Base-by-base conservation (phyloP, 2,329 filamentous ascomycete species). In the Cadophora luteo-olivacea region DNA sequence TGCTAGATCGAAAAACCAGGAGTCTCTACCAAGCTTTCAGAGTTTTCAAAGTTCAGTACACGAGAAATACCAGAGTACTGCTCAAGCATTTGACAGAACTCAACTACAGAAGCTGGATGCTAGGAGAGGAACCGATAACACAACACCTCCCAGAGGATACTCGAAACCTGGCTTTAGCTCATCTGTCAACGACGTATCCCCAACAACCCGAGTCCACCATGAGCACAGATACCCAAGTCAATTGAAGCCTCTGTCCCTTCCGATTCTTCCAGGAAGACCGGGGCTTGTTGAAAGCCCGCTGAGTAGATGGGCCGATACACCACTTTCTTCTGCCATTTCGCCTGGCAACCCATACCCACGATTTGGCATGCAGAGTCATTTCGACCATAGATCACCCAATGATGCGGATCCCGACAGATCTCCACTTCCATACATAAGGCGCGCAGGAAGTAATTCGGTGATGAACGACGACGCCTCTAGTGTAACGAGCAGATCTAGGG, bases 401-500 rank as follows among this genome's bases (percentile, higher is more conserved):
- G 77, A 79, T 54, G 72, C 68, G 48, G 77, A 78, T 48, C 74
- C 69, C 16, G 76, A 78, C 60, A 72, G 74, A 57, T 78, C 76
- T 16, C 75, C 77, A 52, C 66, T 73, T 11, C 73, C 74, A 51
- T 77, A 72, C 61, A 68, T 69, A 51, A 79, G 82, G 70, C 82
- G 84, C 29, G 84, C 84, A 69, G 81, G 81, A 49, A 83, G 82
- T 73, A 81, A 82, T 68, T 84, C 84, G 14, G 58, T 74, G 11
- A 70, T 74, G 61, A 74, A 69, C 68, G 86, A 89, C 68, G 86
- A 87, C 66, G 77, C 78, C 52, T 80, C 81, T 36, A 85, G 84
- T 69, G 72, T 85, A 51, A 80, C 83, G 19, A 83, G 81, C 72
- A 80, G 82, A 58, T 86, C 86, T 19, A 82, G 87, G 67, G 86